A percentile compares a stretch with the other conserved stretches of the same genome.
These are phyloP conservation scores for Volvariella surrecta DNA, from an alignment of 1,284 basidiomycete genomes.

Conservation along the genomic window DNA sequence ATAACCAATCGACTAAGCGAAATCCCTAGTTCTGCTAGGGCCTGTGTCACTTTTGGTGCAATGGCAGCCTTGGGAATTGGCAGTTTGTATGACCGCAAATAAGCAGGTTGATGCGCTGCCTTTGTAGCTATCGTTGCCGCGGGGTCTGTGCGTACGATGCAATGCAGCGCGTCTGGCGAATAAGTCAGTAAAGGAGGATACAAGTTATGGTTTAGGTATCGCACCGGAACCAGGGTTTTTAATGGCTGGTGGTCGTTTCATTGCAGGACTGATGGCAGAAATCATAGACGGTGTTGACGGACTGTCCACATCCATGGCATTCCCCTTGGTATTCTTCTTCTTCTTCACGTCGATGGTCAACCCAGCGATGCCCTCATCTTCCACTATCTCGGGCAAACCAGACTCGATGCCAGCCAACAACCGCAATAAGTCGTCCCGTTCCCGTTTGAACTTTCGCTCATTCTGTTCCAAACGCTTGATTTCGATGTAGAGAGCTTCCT, in stretches of 20 bases:
- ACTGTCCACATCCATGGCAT: slow-evolving; percentile 43
- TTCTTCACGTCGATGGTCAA: slow-evolving; percentile 40
- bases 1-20: slow-evolving; percentile 76
- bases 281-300: slow-evolving; percentile 46
- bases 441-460: slow-evolving; percentile 81
- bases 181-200: slow-evolving; percentile 2
- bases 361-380: slow-evolving; percentile 51
- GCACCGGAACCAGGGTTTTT: slow-evolving; percentile 54
- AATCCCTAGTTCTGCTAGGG: slow-evolving; percentile 70
- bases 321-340: slow-evolving; percentile 27
- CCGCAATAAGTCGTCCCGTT: slow-evolving; percentile 86
- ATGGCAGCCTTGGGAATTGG: slow-evolving; percentile 68
- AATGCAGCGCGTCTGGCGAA: slow-evolving; percentile 57
- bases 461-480: slow-evolving; percentile 92
- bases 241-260: slow-evolving; percentile 39
- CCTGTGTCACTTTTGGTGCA: slow-evolving; percentile 65
- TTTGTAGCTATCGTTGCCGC: slow-evolving; percentile 54
- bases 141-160: slow-evolving; percentile 66
- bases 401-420: slow-evolving; percentile 81
- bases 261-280: slow-evolving; percentile 31
- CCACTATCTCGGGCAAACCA: slow-evolving; percentile 65
- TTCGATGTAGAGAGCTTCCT: slow-evolving; percentile 94
- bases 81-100: slow-evolving; percentile 78
- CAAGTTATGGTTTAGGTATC: slow-evolving; percentile 7
- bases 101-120: slow-evolving; percentile 66